These are phyloP conservation scores for Eruca vesicaria DNA, from an alignment of 441 rosid genomes.

Conservation along the genomic window DNA sequence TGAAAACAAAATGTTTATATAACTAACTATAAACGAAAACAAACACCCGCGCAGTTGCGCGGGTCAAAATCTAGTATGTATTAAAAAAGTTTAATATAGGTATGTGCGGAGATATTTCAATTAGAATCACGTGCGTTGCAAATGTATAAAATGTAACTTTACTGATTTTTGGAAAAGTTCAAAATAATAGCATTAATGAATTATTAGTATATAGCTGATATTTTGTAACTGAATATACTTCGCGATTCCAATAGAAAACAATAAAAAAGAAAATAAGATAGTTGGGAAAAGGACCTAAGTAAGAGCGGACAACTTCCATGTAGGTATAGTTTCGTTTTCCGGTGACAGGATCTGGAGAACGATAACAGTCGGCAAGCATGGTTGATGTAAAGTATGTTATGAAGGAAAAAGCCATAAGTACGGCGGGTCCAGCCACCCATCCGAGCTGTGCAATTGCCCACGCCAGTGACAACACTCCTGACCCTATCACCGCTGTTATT, in stretches of 20 bases:
- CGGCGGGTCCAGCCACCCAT: constrained; percentile 69
- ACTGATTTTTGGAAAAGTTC: too few relatives aligned
- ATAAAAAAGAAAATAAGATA: neutral
- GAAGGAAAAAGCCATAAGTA: constrained; percentile 61
- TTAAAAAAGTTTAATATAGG: too few relatives aligned
- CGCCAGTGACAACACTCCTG: constrained; percentile 83
- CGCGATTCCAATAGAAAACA: neutral
- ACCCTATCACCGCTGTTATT: constrained; percentile 86
- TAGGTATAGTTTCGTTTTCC: constrained; percentile 83
- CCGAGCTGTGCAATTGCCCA: constrained; percentile 93
- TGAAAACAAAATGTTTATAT: too few relatives aligned
- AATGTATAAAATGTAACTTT: too few relatives aligned
- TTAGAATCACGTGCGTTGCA: too few relatives aligned
- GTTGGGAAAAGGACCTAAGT: constrained; percentile 45
- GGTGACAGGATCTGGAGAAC: constrained; percentile 71
- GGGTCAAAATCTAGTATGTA: too few relatives aligned
- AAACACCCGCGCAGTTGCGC: too few relatives aligned
- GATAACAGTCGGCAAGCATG: constrained; percentile 75
- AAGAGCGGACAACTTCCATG: constrained; percentile 74
- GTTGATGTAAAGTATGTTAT: constrained; percentile 74
- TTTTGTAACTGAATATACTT: neutral
- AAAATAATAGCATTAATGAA: neutral
- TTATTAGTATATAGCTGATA: neutral
- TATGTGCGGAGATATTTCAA: too few relatives aligned
- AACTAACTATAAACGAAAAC: too few relatives aligned